Evolutionary conservation across 2,329 filamentous ascomycete species (phyloP), one percentile per base, ranked within the genome.

Genomic region (Gremmenia infestans): DNA sequence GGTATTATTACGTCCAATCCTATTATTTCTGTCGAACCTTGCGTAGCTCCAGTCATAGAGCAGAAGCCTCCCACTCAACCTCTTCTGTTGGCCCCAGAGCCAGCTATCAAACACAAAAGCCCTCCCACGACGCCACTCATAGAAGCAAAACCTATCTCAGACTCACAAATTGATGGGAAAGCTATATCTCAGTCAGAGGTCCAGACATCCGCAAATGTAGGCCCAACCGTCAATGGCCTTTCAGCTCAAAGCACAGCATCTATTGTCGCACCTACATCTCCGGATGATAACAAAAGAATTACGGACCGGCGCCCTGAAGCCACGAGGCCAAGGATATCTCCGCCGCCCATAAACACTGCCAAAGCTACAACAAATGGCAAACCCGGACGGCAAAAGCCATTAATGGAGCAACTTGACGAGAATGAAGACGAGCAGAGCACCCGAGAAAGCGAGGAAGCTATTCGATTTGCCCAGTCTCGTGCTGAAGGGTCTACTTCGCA

Each of bases 41-140:
- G 64, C 48, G 43, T 57, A 15, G 48, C 57, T 15, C 58, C 60
- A 6, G 36, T 58, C 28, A 42, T 58, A 19, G 48, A 53, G 17
- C 48, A 57, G 7, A 45, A 54, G 43, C 25, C 35, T 22, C 39
- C 37, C n/a, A 17, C 52, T n/a, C 50, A 56, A 45, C 52, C 48
- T 32, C 25, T 28, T 25, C 6, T 43, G 45, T 23, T 37, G 22
- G 28, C 40, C 25, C 32, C 52, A 37, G 54, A 48, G 11, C 35
- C 37, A 36, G 40, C 17, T 12, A 40, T n/a, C 3, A 54, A 49
- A 53, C 25, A 37, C 23, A 50, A 52, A n/a, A 48, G 50, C 43
- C 47, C 32, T 42, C 40, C 57, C 11, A 17, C 8, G 15, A 50
- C 52, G 14, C 37, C 12, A 17, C 37, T 39, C 3, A n/a, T 15